Evolutionary conservation across 2,329 filamentous ascomycete genomes (phyloP), one percentile per base, ranked within the genome.

Genomic region (Chaetomium sp.): DNA sequence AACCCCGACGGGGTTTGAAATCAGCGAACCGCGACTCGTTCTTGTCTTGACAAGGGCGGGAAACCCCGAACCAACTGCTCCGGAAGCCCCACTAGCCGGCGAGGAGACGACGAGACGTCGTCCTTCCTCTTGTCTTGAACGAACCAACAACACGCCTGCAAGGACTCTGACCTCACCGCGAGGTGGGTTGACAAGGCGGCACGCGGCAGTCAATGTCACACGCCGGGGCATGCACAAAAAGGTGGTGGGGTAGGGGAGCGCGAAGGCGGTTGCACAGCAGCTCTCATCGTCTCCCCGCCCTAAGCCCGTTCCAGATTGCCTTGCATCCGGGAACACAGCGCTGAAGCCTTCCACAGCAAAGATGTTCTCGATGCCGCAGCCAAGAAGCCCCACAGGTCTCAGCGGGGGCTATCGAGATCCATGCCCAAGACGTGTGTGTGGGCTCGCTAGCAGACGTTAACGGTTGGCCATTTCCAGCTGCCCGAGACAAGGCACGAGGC

Each of bases 221-320:
- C 19, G 19, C 19, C 19, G 19, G 19, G 19, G 19, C 19, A 27
- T 27, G 19, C 19, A 27, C 19, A 27, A 27, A 27, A 27, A 27
- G 19, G 19, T 27, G 19, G 19, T 27, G 19, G 19, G 19, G 19
- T 27, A 27, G 19, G 19, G 19, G 19, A 27, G 19, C 19, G 19
- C 19, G 19, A 27, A 27, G 19, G 19, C 6, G 34, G 50, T 38
- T 37, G 14, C 41, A 45, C 50, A 45, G 10, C 42, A 52, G 14
- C 14, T 19, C 32, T 27, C 19, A 6, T 27, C n/a, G n/a, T 33
- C 19, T 46, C 37, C 41, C 42, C 41, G 9, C 52, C 37, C 52
- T 48, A 35, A 45, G 37, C 52, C 44, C 9, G n/a, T 53, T 53
- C n/a, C 32, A 35, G n/a, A 35, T 42, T 48, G 10, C 44, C 52